Evolutionary conservation across 768 basidiomycete genomes (phyloP).

Genomic region (Rhizopogon salebrosus): DNA sequence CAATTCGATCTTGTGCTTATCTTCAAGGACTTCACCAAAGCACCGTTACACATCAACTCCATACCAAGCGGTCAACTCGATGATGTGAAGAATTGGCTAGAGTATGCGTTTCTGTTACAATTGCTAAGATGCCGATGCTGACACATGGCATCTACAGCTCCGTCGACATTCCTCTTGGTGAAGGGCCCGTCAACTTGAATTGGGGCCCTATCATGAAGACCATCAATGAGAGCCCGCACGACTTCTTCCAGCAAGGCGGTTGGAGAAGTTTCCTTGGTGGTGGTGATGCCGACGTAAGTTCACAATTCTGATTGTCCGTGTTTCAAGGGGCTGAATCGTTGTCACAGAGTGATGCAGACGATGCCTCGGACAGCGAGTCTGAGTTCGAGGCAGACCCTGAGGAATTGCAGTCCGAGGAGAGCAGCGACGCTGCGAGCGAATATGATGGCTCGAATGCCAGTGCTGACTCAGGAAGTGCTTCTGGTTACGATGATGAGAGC

Average conservation of each 20-base stretch:
- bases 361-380: slow-evolving; percentile 61
- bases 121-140: background rate
- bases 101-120: slow-evolving; percentile 49
- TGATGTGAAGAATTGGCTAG: slow-evolving; percentile 98
- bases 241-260: slow-evolving; percentile 95
- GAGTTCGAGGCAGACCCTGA: slow-evolving; percentile 54
- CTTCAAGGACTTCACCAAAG: slow-evolving; percentile 91
- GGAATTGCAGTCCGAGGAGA: slow-evolving; percentile 35
- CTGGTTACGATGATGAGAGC: slow-evolving; percentile 58
- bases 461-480: slow-evolving; percentile 58
- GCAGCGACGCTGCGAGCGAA: slow-evolving; percentile 49
- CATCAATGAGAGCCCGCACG: slow-evolving; percentile 91
- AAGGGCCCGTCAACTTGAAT: slow-evolving; percentile 95
- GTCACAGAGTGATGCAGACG: slow-evolving; percentile 53
- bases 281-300: slow-evolving; percentile 61
- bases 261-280: slow-evolving; percentile 86
- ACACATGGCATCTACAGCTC: slow-evolving; percentile 50
- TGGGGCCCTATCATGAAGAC: slow-evolving; percentile 99
- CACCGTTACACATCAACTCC: slow-evolving; percentile 94
- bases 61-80: slow-evolving; percentile 88
- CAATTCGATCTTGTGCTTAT: slow-evolving; percentile 98
- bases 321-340: slow-evolving; percentile 37
- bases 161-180: slow-evolving; percentile 92
- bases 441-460: slow-evolving; percentile 50
- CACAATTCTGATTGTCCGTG: slow-evolving; percentile 10